Base-by-base conservation (phyloP, 768 basidiomycete genomes). In the Daedaleopsis nitida region DNA sequence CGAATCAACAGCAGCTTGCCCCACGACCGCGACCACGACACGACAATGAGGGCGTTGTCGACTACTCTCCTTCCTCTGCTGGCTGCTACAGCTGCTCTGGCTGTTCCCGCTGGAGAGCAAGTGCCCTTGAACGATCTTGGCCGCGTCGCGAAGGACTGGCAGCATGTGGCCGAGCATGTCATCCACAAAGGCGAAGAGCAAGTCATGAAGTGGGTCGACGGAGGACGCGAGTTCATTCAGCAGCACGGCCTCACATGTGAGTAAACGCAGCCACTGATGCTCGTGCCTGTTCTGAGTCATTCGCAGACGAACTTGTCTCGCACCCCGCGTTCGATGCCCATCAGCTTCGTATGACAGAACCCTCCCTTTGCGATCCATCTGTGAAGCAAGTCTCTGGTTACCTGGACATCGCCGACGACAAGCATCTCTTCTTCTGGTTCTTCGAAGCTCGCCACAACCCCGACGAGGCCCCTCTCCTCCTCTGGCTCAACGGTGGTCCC, bases 401-500 rank as follows among this genome's bases (percentile, higher is more conserved):
- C 70, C 75, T 87, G 32, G 84, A 86, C 63, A 80, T 86, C 47
- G 75, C 76, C 2, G 78, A 82, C 38, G 80, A 78, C 51, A 80
- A 80, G 64, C 83, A 86, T 63, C 70, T 85, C 54, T 86, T 86
- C 78, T 85, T 83, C 76, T 86, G 84, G 91, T 94, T 93, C 82
- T 94, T 98, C 66, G 96, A 97, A 75, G 85, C 90, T 1, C 82
- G 95, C 38, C 78, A 76, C 56, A 80, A 84, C 17, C 95, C 96
- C 0, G 75, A 82, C 53, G 79, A 85, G 55, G 94, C 91, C 7
- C 96, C 95, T 5, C 81, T 98, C 2, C 81, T 96, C 10, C 79
- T 97, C 50, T 97, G 96, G 96, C 78, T 93, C n/a, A 93, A 92
- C 65, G 92, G 92, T 37, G 88, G 89, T 19, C 77, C 77, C 2